Conservation (phyloP, 768 basidiomycete species). For the Panaeolus cyanescens region DNA sequence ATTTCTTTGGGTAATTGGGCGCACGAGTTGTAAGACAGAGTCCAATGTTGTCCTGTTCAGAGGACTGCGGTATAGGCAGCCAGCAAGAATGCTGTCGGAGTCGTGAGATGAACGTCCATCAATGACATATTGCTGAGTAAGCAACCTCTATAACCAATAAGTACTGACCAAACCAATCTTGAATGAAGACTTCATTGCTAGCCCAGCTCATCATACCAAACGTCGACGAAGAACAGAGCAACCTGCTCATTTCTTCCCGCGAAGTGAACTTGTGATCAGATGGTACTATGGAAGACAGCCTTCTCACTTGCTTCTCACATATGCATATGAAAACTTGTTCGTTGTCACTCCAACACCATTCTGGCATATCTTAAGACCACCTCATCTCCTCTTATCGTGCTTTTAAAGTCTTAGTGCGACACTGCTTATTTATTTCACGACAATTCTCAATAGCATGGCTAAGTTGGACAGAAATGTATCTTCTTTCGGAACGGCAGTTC, state of each 20-base stretch:
- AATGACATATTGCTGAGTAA: not conserved
- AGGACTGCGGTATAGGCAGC: not conserved
- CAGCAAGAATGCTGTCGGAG: not conserved
- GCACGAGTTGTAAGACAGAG: not conserved
- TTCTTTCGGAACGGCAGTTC: not conserved
- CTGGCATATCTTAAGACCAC: not conserved
- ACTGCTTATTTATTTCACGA: too few relatives aligned
- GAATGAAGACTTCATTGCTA: not conserved
- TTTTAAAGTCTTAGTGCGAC: too few relatives aligned
- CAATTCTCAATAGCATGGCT: too few relatives aligned
- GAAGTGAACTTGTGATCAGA: not conserved
- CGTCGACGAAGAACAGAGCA: not conserved
- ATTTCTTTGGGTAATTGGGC: constrained; percentile 8
- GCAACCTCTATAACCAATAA: not conserved
- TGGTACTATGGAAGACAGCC: not conserved
- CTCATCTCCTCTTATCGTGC: not conserved
- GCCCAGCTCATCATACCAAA: not conserved
- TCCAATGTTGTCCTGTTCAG: not conserved
- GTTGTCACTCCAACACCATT: not conserved
- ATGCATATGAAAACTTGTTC: not conserved
- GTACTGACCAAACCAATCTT: too few relatives aligned
- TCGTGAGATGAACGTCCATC: not conserved
- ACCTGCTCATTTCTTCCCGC: not conserved
- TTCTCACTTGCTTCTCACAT: too few relatives aligned
- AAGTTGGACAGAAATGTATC: too few relatives aligned